Evolutionary conservation across 305 asterid genomes (phyloP).

Genomic region (Andrographis paniculata): DNA sequence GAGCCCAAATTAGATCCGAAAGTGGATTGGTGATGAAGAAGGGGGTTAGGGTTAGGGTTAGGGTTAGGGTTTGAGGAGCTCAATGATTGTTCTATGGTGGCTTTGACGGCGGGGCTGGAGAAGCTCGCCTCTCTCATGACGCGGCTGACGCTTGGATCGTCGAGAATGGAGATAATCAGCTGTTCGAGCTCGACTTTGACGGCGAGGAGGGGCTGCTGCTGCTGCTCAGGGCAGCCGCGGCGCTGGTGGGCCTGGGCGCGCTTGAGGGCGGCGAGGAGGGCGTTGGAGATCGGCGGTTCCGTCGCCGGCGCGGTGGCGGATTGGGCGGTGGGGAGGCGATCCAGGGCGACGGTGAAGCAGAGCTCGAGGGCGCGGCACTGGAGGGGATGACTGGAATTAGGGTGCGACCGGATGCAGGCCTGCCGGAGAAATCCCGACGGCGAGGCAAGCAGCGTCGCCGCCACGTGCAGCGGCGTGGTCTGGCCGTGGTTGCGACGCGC

Average conservation of each 20-base stretch:
- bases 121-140: slow-evolving; percentile 97
- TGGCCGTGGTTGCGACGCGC: slow-evolving; percentile 82
- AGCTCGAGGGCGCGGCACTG: slow-evolving; percentile 97
- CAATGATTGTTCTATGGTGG: slow-evolving; percentile 70
- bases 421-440: slow-evolving; percentile 66
- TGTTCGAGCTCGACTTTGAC: slow-evolving; percentile 91
- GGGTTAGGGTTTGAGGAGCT: slow-evolving; percentile 22
- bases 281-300: slow-evolving; percentile 87
- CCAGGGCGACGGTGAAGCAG: slow-evolving; percentile 82
- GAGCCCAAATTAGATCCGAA: slow-evolving; percentile 31
- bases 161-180: slow-evolving; percentile 79
- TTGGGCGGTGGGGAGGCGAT: slow-evolving; percentile 73
- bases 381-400: slow-evolving; percentile 85
- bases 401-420: slow-evolving; percentile 89
- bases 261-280: slow-evolving; percentile 85
- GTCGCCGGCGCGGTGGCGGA: slow-evolving; percentile 36
- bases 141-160: slow-evolving; percentile 91
- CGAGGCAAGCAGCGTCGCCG: slow-evolving; percentile 66
- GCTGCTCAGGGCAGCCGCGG: slow-evolving; percentile 93
- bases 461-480: slow-evolving; percentile 91
- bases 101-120: slow-evolving; percentile 82
- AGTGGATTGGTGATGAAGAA: no score
- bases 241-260: slow-evolving; percentile 91
- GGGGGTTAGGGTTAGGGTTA: no score
- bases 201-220: slow-evolving; percentile 84